phyloP scores from a whole-genome alignment of 208 protist species.

The Leishmania martiniquensis region DNA sequence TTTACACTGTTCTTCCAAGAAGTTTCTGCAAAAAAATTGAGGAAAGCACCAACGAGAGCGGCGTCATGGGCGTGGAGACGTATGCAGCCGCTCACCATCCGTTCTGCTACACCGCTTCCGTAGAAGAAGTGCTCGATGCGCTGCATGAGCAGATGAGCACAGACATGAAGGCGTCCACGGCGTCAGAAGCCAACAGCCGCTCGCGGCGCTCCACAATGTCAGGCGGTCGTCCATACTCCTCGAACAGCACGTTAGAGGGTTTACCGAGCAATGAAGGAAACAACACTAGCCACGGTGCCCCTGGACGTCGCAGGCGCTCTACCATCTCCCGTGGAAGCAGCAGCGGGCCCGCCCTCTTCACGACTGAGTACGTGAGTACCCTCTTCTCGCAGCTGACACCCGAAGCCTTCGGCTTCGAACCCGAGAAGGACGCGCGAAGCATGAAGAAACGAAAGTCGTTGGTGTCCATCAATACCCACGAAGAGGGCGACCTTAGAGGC shows the following conservation, averaged over 20 bases:
- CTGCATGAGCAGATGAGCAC: constrained; percentile 28
- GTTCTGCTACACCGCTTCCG: constrained; percentile 31
- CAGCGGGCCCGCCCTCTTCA: constrained; percentile 11
- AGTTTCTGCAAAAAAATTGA: constrained; percentile 2
- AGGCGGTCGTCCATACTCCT: not conserved
- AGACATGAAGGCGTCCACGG: not conserved
- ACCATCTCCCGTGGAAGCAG: not conserved
- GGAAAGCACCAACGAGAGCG: constrained; percentile 1
- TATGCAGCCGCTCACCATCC: constrained; percentile 25
- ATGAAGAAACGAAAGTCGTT: constrained; percentile 29
- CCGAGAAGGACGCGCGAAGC: constrained; percentile 3
- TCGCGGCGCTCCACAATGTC: not conserved
- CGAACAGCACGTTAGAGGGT: not conserved
- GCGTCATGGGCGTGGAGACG: constrained; percentile 23
- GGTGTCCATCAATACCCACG: not conserved
- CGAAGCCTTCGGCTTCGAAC: constrained; percentile 40
- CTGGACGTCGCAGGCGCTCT: not conserved
- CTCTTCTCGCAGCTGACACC: constrained; percentile 51
- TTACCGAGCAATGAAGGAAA: too few relatives aligned
- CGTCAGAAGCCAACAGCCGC: not conserved
- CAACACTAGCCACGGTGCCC: too few relatives aligned
- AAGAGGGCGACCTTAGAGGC: not conserved
- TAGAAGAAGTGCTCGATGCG: constrained; percentile 35
- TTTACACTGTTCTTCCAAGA: constrained; percentile 24
- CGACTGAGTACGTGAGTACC: constrained; percentile 39